Conservation (phyloP, 179 eudicot species). For the Silene vulgaris region DNA sequence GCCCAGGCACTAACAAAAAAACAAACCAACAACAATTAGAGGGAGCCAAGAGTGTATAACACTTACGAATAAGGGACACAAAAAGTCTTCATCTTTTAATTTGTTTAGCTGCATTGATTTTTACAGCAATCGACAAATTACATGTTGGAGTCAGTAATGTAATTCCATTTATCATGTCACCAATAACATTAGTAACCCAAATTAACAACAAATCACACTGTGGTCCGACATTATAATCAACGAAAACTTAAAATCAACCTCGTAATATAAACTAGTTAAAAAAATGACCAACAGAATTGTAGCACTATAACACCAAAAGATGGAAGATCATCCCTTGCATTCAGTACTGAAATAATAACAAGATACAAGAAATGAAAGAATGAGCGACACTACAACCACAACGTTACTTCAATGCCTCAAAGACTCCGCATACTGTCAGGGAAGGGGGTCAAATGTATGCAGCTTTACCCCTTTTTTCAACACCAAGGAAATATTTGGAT, state of each 20-base stretch:
- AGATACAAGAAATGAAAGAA: neutral
- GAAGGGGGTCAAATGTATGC: neutral
- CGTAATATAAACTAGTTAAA: neutral
- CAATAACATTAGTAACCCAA: neutral
- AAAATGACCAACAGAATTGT: neutral
- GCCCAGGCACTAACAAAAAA: slow-evolving; percentile 17
- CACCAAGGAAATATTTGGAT: neutral
- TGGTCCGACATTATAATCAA: neutral
- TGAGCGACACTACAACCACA: neutral
- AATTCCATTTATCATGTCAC: neutral
- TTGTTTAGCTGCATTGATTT: neutral
- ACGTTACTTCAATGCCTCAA: neutral
- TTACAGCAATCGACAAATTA: neutral
- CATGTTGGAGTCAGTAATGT: neutral
- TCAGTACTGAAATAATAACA: neutral
- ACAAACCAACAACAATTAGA: slow-evolving; percentile 10
- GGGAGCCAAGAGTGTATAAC: neutral
- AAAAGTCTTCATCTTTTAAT: neutral
- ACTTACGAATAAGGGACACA: neutral
- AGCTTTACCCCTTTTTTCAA: neutral
- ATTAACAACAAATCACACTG: neutral
- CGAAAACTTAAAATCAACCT: neutral
- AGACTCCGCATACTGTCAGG: neutral
- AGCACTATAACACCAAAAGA: neutral
- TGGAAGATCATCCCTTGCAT: neutral